Evolutionary conservation across 768 basidiomycete species (phyloP).

Genomic region (Fistulinella prunicolor): DNA sequence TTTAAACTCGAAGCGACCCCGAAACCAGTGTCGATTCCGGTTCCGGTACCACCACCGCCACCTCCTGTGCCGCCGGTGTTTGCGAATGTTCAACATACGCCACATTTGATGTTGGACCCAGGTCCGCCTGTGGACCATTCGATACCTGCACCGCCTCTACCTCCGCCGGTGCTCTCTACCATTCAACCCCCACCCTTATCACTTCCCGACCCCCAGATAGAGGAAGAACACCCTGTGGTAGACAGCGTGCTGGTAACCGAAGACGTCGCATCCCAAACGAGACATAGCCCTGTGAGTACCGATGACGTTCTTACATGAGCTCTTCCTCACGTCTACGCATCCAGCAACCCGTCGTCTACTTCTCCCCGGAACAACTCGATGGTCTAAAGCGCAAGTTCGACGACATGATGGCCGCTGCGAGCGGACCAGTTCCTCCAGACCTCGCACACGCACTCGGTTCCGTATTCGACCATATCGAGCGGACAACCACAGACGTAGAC

Average conservation of each 20-base stretch:
- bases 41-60: slow-evolving; percentile 5
- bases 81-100: slow-evolving; percentile 20
- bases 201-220: slow-evolving; percentile 11
- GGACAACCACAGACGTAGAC: slow-evolving; percentile 27
- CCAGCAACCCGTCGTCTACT: slow-evolving; percentile 27
- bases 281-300: slow-evolving; percentile 16
- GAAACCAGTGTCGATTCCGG: slow-evolving; percentile 19
- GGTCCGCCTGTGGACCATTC: slow-evolving; percentile 13
- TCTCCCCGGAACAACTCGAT: slow-evolving; percentile 31
- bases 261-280: slow-evolving; percentile 16
- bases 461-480: slow-evolving; percentile 34
- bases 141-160: slow-evolving; percentile 7
- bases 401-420: slow-evolving; percentile 29
- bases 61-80: slow-evolving; percentile 21
- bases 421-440: slow-evolving; percentile 30
- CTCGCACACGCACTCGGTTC: slow-evolving; percentile 32
- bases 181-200: slow-evolving; percentile 11
- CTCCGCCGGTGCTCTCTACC: slow-evolving; percentile 4
- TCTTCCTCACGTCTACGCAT: not conserved
- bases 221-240: slow-evolving; percentile 14
- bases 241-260: slow-evolving; percentile 18
- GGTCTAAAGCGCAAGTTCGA: slow-evolving; percentile 33
- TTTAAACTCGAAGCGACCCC: slow-evolving; percentile 31
- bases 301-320: not conserved
- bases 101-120: slow-evolving; percentile 21